Conservation (phyloP, 2,329 filamentous ascomycete genomes). For the Colletotrichum lindemuthianum region DNA sequence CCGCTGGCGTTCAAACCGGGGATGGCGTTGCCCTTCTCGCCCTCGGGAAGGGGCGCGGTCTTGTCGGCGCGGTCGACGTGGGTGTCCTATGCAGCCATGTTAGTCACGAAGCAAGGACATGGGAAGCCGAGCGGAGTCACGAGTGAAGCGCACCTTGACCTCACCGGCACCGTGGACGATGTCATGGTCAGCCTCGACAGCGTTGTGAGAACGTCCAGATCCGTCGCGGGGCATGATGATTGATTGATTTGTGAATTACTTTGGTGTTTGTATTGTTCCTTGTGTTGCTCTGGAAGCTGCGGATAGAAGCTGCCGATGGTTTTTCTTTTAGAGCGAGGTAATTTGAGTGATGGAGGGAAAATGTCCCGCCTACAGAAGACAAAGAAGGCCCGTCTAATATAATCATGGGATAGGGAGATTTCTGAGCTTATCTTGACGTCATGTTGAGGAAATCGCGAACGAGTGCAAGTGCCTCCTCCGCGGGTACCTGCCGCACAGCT, state of each 20-base stretch:
- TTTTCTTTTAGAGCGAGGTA: too few relatives aligned
- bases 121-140: not conserved
- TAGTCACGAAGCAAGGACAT: not conserved
- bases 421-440: too few relatives aligned
- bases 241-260: not conserved
- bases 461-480: slow-evolving; percentile 1
- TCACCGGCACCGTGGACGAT: slow-evolving; percentile 56
- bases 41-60: slow-evolving; percentile 58
- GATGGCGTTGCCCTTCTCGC: slow-evolving; percentile 55
- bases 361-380: not conserved
- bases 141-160: slow-evolving; percentile 47
- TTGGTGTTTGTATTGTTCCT: rapidly evolving
- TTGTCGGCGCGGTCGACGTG: slow-evolving; percentile 60
- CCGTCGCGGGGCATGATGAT: slow-evolving; percentile 59
- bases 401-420: too few relatives aligned
- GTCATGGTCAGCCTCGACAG: slow-evolving; percentile 51
- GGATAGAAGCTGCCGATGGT: too few relatives aligned
- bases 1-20: slow-evolving; percentile 53
- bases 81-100: not conserved
- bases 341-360: not conserved
- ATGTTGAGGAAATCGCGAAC: too few relatives aligned
- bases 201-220: slow-evolving; percentile 60
- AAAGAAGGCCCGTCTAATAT: not conserved
- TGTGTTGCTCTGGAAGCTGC: not conserved
- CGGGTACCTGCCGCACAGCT: slow-evolving; percentile 9